phyloP scores from a whole-genome alignment of 148 eudicot genomes.

The Fagopyrum tataricum region DNA sequence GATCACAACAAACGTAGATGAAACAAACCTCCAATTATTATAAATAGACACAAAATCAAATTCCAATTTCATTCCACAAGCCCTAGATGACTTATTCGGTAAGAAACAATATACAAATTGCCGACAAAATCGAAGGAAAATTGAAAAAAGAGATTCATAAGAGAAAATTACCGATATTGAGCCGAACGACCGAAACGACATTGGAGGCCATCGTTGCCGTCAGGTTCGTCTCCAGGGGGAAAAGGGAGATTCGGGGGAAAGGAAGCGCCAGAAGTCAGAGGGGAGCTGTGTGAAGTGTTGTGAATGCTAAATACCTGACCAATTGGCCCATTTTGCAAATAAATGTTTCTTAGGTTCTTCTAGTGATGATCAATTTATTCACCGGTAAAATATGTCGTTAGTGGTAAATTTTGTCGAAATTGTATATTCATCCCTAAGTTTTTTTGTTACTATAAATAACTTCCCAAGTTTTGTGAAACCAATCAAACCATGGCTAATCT shows the following conservation, averaged over 20 bases:
- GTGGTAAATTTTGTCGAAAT: too few relatives aligned
- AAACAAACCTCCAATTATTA: neutral
- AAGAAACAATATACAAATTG: neutral
- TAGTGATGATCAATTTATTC: neutral
- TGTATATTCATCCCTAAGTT: too few relatives aligned
- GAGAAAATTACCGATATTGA: constrained; percentile 48
- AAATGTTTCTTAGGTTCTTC: neutral
- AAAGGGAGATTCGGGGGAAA: neutral
- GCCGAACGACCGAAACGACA: constrained; percentile 47
- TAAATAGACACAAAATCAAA: neutral
- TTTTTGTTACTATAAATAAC: too few relatives aligned
- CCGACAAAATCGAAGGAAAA: neutral
- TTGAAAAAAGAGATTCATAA: neutral
- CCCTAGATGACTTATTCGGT: neutral
- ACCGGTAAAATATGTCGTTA: too few relatives aligned
- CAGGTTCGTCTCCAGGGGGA: neutral
- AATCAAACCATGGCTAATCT: too few relatives aligned
- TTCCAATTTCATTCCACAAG: neutral
- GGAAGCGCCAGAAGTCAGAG: neutral
- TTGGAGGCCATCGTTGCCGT: constrained; percentile 23
- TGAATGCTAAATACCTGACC: neutral
- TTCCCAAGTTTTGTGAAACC: too few relatives aligned
- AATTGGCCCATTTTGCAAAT: neutral
- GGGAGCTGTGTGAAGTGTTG: neutral
- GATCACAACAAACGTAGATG: neutral